Evolutionary conservation across 805 yeast genomes (phyloP), one percentile per base, ranked within the genome.

Genomic region (Cyberlindnera euphorbiae): DNA sequence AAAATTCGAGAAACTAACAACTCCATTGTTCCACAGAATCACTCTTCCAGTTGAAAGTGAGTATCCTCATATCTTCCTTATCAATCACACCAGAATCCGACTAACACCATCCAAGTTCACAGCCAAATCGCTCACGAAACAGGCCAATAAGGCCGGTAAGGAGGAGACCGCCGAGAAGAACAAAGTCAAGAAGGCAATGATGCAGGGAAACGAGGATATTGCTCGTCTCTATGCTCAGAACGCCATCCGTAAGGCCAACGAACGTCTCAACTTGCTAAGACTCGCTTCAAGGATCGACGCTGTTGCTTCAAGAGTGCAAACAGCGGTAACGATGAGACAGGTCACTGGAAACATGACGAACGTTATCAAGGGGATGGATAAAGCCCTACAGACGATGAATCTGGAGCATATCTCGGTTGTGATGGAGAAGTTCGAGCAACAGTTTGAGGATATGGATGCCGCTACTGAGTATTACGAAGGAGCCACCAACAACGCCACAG

Each of bases 241-340:
- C 61, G 96, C 97, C 26, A 87, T 94, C 29, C 73, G 99, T 33
- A 93, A 93, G 60, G 72, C 83, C 30, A 84, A 83, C 51, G 99
- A 93, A 59, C 67, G 90, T 44, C 67, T 90, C 35, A 90, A 83
- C 55, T 62, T 93, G 36, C 64, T 93, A 35, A 71, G 90, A 47
- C 66, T 93, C 39, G 82, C 96, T 0, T 85, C 96, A 0, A 65
- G 97, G 39, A 85, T 93, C 15, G 99, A 93, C 62, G 90, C 97
- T 0, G 98, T 93, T 17, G 95, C 97, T 0, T 82, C 94, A 4
- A 66, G 98, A 41, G 95, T 93, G 3, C 97, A 90, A 52, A 93
- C 99, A 0, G 98, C 98, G 0, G 97, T 93, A 6, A 90, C 97
- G 0, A 93, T 93, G 99, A 73, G 96, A 47, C 78, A 85, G 33